phyloP scores from a whole-genome alignment of 305 asterid species.

The Fraxinus dipetala region DNA sequence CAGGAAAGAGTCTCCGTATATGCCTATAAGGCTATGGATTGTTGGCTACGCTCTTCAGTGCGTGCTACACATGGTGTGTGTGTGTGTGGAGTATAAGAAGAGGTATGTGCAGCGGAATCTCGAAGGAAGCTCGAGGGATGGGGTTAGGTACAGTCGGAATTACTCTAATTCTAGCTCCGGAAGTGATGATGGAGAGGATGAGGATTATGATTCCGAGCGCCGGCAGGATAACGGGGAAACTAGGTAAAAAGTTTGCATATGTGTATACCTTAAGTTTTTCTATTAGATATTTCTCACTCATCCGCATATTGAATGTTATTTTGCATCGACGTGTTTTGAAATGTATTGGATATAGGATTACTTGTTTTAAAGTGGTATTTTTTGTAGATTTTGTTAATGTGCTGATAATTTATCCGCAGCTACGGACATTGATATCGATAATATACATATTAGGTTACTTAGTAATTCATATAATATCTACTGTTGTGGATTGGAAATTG shows the following conservation, averaged over 20 bases:
- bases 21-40: conserved; percentile 78
- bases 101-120: conserved; percentile 41
- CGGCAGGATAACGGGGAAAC: conserved; percentile 40
- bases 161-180: conserved; percentile 48
- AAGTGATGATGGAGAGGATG: conserved; percentile 35
- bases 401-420: neutral
- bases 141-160: conserved; percentile 40
- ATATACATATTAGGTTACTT: conserved; percentile 2
- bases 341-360: neutral
- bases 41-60: conserved; percentile 75
- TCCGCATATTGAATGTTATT: neutral
- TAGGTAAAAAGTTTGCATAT: conserved; percentile 25
- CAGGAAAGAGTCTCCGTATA: conserved; percentile 51
- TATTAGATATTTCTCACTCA: neutral
- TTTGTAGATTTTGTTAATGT: neutral
- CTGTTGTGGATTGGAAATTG: conserved; percentile 5
- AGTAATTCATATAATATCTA: neutral
- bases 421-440: neutral
- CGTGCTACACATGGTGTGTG: conserved; percentile 67
- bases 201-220: conserved; percentile 33
- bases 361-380: neutral
- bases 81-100: conserved; percentile 59
- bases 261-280: neutral
- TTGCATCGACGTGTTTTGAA: neutral
- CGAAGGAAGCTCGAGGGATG: conserved; percentile 26